Conservation (phyloP, 2,329 filamentous ascomycete genomes). For the Berkeleyomyces basicola region DNA sequence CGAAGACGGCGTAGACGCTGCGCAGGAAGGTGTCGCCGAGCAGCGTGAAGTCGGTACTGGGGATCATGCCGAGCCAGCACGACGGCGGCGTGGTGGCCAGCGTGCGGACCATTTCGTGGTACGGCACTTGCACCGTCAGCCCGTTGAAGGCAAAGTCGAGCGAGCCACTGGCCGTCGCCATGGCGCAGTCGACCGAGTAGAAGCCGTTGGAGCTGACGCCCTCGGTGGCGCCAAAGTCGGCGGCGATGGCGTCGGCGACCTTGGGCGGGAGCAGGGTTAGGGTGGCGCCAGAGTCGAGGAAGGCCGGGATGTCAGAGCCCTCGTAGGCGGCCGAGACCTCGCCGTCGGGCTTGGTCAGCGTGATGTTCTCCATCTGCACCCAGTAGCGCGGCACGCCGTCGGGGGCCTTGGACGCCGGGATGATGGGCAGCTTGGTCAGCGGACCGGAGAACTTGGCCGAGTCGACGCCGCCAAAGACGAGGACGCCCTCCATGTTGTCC, state of each 20-base stretch:
- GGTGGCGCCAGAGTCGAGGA: conserved; percentile 56
- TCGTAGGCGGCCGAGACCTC: conserved; percentile 20
- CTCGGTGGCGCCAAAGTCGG: conserved; percentile 29
- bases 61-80: conserved; percentile 35
- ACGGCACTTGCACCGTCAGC: conserved; percentile 32
- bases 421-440: conserved; percentile 44
- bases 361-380: conserved; percentile 31
- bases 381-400: conserved; percentile 37
- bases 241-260: conserved; percentile 33
- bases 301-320: conserved; percentile 33
- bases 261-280: conserved; percentile 47
- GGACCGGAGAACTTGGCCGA: conserved; percentile 44
- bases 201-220: conserved; percentile 26
- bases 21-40: conserved; percentile 38
- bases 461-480: conserved; percentile 53
- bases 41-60: conserved; percentile 30
- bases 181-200: conserved; percentile 29
- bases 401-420: conserved; percentile 36
- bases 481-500: conserved; percentile 40
- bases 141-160: conserved; percentile 34
- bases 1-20: conserved; percentile 36
- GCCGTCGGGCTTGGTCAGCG: conserved; percentile 24
- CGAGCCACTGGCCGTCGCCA: conserved; percentile 25
- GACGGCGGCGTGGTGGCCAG: conserved; percentile 16
- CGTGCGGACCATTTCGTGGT: conserved; percentile 26